A percentile compares a stretch with the other conserved stretches of the same genome.
Evolutionary conservation across 257 asterid genomes (phyloP).

Genomic region (Leonotis leonurus): DNA sequence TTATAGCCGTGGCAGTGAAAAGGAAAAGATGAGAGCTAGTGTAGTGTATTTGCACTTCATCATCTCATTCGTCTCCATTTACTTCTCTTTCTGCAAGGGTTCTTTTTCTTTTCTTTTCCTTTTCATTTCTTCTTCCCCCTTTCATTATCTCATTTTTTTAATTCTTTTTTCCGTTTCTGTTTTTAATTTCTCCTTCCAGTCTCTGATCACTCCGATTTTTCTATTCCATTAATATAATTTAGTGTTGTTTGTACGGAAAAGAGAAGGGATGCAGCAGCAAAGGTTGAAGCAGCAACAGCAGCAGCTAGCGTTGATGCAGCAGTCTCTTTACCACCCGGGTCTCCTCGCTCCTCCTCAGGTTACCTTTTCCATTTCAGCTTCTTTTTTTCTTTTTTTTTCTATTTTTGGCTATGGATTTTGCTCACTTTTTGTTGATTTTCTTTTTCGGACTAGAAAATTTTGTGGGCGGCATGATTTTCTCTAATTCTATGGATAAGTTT

Average conservation of each 20-base stretch:
- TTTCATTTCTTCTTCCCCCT: neutral
- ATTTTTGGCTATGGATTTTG: neutral
- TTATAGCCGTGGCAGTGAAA: neutral
- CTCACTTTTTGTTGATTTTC: neutral
- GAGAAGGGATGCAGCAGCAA: conserved; percentile 43
- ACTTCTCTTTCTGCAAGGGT: conserved; percentile 33
- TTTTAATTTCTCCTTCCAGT: neutral
- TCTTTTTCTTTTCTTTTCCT: conserved; percentile 19
- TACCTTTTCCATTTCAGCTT: neutral
- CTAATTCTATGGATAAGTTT: neutral
- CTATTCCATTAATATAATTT: neutral
- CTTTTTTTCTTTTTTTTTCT: neutral
- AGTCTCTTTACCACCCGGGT: conserved; percentile 73
- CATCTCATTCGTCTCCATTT: conserved; percentile 2
- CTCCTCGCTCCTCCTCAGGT: conserved; percentile 71
- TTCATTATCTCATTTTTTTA: neutral
- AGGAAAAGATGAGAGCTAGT: conserved; percentile 1
- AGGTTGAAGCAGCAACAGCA: conserved; percentile 64
- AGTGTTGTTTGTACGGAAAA: conserved; percentile 8
- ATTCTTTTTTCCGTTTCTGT: neutral
- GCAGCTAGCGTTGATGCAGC: conserved; percentile 77
- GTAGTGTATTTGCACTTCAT: conserved; percentile 12
- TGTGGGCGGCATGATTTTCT: neutral
- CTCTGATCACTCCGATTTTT: neutral
- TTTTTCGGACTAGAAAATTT: neutral